phyloP scores from a whole-genome alignment of 192 early-diverging fungal genomes.

The Polychytrium aggregatum region DNA sequence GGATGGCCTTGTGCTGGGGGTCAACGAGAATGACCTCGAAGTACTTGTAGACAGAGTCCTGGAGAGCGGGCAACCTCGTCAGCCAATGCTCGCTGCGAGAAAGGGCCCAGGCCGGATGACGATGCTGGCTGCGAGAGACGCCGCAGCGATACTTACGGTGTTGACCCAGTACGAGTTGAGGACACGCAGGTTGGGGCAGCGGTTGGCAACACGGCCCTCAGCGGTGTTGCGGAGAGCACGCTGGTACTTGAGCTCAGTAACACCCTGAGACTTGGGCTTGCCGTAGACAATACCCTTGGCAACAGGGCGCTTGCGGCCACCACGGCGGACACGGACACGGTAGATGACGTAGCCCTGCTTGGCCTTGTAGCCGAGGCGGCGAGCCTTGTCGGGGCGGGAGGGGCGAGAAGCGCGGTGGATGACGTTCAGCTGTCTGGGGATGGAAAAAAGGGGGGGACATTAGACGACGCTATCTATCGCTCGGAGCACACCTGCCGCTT shows the following conservation, averaged over 20 bases:
- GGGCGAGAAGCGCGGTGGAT: conserved; percentile 98
- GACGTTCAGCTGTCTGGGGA: conserved; percentile 96
- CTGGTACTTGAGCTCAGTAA: conserved; percentile 98
- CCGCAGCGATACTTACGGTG: conserved; percentile 21
- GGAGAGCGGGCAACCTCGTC: conserved; percentile 3
- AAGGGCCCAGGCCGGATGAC: not conserved
- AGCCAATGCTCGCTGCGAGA: not conserved
- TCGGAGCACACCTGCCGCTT: no score
- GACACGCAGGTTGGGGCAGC: conserved; percentile 95
- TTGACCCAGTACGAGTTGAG: conserved; percentile 99
- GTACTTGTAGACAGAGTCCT: conserved; percentile 99
- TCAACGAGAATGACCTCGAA: conserved; percentile 98
- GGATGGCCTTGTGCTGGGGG: conserved; percentile 95
- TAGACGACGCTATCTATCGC: no score
- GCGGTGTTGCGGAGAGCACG: conserved; percentile 85
- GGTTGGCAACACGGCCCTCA: conserved; percentile 96
- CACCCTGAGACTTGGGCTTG: conserved; percentile 96
- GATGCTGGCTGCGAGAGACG: not conserved
- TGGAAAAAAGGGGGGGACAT: no score
- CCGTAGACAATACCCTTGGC: conserved; percentile 98
- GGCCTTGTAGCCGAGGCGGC: conserved; percentile 99
- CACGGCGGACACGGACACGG: conserved; percentile 97
- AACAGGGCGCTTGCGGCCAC: conserved; percentile 93
- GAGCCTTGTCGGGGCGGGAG: conserved; percentile 97
- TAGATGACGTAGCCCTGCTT: conserved; percentile 99